These are phyloP conservation scores for Inga leiocalycina DNA, from an alignment of 306 rosid species.

Conservation along the genomic window DNA sequence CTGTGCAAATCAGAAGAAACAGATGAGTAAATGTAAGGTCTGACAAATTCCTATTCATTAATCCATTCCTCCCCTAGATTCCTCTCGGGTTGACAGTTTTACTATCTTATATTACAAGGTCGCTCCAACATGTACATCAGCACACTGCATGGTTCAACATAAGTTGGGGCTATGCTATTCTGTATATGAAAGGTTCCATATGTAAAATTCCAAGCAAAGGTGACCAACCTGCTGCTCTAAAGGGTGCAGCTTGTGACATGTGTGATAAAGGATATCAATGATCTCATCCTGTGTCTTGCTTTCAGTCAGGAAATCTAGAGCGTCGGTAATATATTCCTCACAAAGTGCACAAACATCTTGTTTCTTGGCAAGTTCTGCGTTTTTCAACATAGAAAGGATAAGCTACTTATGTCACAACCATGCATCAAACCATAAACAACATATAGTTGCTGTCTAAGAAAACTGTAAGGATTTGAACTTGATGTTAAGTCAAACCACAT, in stretches of 20 bases:
- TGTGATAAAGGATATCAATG: conserved; percentile 44
- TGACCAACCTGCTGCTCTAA: conserved; percentile 51
- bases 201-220: conserved; percentile 20
- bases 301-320: conserved; percentile 62
- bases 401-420: neutral
- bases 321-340: conserved; percentile 62
- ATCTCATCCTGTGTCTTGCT: conserved; percentile 65
- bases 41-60: conserved; percentile 8
- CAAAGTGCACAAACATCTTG: conserved; percentile 71
- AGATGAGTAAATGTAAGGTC: conserved; percentile 1
- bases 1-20: conserved; percentile 44
- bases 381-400: conserved; percentile 33
- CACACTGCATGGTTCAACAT: neutral
- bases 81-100: neutral
- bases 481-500: neutral
- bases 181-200: conserved; percentile 6
- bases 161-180: neutral
- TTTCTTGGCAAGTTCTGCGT: conserved; percentile 41
- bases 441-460: neutral
- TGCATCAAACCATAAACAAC: neutral
- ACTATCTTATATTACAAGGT: neutral
- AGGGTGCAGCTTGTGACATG: conserved; percentile 45
- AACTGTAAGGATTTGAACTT: neutral
- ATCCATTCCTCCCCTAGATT: conserved; percentile 11
- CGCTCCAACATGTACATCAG: neutral